A percentile compares a stretch with the other conserved stretches of the same genome.
Conservation (phyloP, 495 filamentous ascomycete genomes). For the Emericellopsis terricola region DNA sequence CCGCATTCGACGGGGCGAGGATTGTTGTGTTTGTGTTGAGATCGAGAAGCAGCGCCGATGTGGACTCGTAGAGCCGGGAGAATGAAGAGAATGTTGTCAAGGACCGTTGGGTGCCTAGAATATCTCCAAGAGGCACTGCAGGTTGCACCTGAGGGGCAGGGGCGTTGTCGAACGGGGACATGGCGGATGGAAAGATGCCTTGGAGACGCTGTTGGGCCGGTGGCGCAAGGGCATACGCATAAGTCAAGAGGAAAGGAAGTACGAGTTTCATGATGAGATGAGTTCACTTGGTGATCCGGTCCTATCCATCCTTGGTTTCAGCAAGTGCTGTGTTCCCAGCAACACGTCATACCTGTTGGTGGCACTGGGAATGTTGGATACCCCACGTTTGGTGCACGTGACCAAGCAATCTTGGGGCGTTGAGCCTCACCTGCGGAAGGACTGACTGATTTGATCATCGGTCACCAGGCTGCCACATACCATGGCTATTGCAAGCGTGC, state of each 20-base stretch:
- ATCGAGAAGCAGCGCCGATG: conserved; percentile 55
- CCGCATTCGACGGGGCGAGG: conserved; percentile 71
- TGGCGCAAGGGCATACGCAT: neutral
- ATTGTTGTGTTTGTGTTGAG: conserved; percentile 62
- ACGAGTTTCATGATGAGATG: no score
- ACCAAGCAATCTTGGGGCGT: no score
- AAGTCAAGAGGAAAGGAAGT: neutral
- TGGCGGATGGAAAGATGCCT: conserved; percentile 4
- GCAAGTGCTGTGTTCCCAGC: no score
- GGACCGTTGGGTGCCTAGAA: conserved; percentile 60
- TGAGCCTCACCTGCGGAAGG: no score
- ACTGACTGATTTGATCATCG: no score
- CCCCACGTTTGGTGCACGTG: no score
- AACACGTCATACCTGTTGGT: no score
- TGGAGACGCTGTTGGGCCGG: neutral
- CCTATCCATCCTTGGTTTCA: no score
- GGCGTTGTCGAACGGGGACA: conserved; percentile 10
- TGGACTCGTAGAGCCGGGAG: conserved; percentile 58
- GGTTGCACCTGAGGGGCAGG: conserved; percentile 5
- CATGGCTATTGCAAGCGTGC: no score
- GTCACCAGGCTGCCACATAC: no score
- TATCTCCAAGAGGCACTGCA: conserved; percentile 55
- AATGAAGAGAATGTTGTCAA: conserved; percentile 85
- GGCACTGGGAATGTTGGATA: no score
- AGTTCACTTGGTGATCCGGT: no score